These are phyloP conservation scores for Citrus hindsii DNA, from an alignment of 345 rosid species.

Conservation along the genomic window DNA sequence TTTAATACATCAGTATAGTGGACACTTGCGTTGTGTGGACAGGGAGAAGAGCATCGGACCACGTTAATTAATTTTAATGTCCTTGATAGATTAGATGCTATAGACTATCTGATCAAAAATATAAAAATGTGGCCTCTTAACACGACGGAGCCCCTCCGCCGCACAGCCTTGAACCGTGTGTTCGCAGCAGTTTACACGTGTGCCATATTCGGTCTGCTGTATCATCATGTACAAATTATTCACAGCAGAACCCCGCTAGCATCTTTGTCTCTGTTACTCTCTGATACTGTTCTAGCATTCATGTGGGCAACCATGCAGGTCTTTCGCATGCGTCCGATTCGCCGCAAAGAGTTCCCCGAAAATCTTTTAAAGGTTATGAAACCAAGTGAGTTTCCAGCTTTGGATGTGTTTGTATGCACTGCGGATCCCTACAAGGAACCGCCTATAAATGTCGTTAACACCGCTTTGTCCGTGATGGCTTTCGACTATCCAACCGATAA, in stretches of 20 bases:
- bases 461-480: conserved; percentile 74
- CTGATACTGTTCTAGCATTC: conserved; percentile 66
- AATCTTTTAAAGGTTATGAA: conserved; percentile 26
- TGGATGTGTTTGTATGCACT: conserved; percentile 83
- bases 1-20: no score
- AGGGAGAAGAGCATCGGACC: no score
- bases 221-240: conserved; percentile 36
- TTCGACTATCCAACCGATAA: conserved; percentile 72
- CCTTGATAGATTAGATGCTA: no score
- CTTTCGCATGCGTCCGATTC: conserved; percentile 39
- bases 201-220: conserved; percentile 52
- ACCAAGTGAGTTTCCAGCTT: conserved; percentile 37
- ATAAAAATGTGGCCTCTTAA: not conserved
- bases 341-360: conserved; percentile 46
- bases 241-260: conserved; percentile 7
- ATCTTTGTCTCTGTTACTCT: conserved; percentile 29
- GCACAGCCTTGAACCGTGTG: conserved; percentile 36
- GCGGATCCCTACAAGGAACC: conserved; percentile 94
- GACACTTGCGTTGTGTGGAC: no score
- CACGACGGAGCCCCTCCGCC: conserved; percentile 36
- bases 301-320: conserved; percentile 46
- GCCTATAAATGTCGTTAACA: conserved; percentile 63
- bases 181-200: conserved; percentile 43
- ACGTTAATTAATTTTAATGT: no score
- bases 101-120: no score